Evolutionary conservation across 805 yeast genomes (phyloP).

Genomic region (Grigorovia transvaalensis): DNA sequence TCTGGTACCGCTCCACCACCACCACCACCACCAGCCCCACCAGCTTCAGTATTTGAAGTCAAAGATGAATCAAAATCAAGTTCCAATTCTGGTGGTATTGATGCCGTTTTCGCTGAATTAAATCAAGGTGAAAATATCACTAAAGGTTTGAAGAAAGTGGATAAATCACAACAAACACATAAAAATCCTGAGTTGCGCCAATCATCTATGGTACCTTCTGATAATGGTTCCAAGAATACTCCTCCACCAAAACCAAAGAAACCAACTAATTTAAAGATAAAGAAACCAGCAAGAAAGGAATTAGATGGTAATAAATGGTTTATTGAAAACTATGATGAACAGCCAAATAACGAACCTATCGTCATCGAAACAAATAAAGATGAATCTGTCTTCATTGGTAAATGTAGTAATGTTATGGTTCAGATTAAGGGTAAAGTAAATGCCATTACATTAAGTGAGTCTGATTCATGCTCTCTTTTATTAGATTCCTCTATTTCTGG

Average conservation of each 20-base stretch:
- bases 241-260: conserved; percentile 77
- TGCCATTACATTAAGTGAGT: conserved; percentile 70
- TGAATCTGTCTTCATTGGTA: conserved; percentile 83
- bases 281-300: conserved; percentile 55
- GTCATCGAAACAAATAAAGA: conserved; percentile 69
- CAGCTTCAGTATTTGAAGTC: conserved; percentile 54
- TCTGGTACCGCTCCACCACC: conserved; percentile 45
- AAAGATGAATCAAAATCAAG: conserved; percentile 18
- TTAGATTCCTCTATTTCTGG: conserved; percentile 81
- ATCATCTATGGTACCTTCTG: conserved; percentile 38
- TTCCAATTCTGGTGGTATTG: conserved; percentile 45
- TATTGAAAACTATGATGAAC: conserved; percentile 65
- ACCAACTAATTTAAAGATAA: conserved; percentile 48
- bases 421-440: conserved; percentile 87
- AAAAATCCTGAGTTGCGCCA: conserved; percentile 76
- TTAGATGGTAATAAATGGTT: conserved; percentile 84
- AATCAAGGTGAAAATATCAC: conserved; percentile 81
- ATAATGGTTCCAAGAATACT: conserved; percentile 24
- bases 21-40: conserved; percentile 92
- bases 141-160: conserved; percentile 80
- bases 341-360: conserved; percentile 33
- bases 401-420: conserved; percentile 61
- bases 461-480: conserved; percentile 63
- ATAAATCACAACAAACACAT: conserved; percentile 87
- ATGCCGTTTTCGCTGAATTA: conserved; percentile 85